Evolutionary conservation across 2,329 filamentous ascomycete species (phyloP).

Genomic region (Cladosporium sphaerospermum): DNA sequence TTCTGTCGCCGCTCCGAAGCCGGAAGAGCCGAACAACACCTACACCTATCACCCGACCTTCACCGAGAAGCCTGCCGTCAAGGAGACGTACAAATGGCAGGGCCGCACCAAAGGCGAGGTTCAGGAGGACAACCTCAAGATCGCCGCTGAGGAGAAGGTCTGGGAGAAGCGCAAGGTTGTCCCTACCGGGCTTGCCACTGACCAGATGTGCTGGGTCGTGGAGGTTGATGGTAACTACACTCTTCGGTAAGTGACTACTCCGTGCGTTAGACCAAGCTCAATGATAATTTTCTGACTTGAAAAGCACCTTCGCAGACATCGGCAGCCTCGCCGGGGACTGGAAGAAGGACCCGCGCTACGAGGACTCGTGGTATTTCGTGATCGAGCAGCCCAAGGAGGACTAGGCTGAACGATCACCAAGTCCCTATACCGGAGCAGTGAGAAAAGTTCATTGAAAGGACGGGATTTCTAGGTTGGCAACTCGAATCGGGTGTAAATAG

Average conservation of each 20-base stretch:
- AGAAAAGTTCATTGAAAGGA: too few relatives aligned
- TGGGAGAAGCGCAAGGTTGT: constrained; percentile 30
- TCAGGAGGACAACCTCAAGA: constrained; percentile 34
- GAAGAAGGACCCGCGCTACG: constrained; percentile 30
- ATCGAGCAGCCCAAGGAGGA: constrained; percentile 1
- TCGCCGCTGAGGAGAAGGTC: constrained; percentile 29
- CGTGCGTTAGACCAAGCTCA: neutral
- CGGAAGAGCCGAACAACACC: neutral
- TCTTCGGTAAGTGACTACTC: constrained; percentile 25
- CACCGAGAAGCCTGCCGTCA: constrained; percentile 1
- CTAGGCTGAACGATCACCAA: neutral
- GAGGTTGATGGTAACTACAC: constrained; percentile 27
- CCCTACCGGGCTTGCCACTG: constrained; percentile 26
- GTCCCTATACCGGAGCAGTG: neutral
- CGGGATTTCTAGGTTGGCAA: too few relatives aligned
- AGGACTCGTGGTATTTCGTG: constrained; percentile 30
- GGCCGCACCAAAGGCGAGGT: constrained; percentile 33
- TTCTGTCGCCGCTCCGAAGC: neutral
- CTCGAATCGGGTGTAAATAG: too few relatives aligned
- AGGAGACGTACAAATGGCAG: constrained; percentile 25
- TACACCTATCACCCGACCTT: constrained; percentile 9
- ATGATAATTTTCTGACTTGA: too few relatives aligned
- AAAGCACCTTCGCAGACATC: constrained; percentile 27
- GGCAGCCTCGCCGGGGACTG: constrained; percentile 31
- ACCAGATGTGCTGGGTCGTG: constrained; percentile 33